Conservation (phyloP, 805 yeast genomes). For the Priceomyces medius region DNA sequence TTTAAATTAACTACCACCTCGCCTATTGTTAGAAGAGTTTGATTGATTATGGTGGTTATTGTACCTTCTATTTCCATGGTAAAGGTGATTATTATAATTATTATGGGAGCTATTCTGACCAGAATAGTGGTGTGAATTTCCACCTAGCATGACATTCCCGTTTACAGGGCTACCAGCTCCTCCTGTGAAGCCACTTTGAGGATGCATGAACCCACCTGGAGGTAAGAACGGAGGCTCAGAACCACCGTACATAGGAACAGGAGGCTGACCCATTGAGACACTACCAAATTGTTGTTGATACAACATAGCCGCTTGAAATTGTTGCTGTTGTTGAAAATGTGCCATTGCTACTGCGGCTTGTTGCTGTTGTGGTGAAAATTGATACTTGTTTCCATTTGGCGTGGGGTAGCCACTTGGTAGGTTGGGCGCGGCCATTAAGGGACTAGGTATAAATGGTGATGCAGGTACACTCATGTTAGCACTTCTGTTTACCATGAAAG, state of each 20-base stretch:
- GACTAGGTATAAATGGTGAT: conserved; percentile 31
- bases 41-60: conserved; percentile 9
- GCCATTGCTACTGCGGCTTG: conserved; percentile 28
- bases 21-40: conserved; percentile 9
- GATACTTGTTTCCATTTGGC: conserved; percentile 20
- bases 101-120: conserved; percentile 8
- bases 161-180: conserved; percentile 29
- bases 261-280: conserved; percentile 35
- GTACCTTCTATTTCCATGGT: conserved; percentile 16
- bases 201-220: conserved; percentile 36
- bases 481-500: conserved; percentile 27
- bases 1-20: conserved; percentile 11
- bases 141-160: conserved; percentile 24
- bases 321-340: conserved; percentile 37
- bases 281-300: conserved; percentile 33
- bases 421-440: conserved; percentile 26
- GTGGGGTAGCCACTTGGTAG: conserved; percentile 15
- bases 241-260: conserved; percentile 32
- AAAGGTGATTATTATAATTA: conserved; percentile 13
- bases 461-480: conserved; percentile 17
- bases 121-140: conserved; percentile 9
- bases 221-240: conserved; percentile 32
- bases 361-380: conserved; percentile 32
- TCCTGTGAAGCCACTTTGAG: conserved; percentile 27
- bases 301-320: conserved; percentile 38